Evolutionary conservation across 2,329 filamentous ascomycete species (phyloP).

Genomic region (Thermothelomyces thermophilus): DNA sequence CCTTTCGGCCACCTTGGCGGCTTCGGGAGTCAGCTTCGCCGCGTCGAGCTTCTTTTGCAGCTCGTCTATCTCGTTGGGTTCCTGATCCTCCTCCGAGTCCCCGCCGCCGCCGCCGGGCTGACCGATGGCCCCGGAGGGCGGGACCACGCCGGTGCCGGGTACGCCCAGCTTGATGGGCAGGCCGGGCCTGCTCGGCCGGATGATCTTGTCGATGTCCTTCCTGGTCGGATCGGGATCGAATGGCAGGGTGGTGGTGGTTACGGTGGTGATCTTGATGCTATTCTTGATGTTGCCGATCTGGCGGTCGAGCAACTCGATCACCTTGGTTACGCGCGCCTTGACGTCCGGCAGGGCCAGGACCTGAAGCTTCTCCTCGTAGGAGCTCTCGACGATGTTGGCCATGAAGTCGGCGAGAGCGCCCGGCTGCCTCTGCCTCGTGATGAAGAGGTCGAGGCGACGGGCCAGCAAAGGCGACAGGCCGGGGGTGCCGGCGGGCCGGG

Average conservation of each 20-base stretch:
- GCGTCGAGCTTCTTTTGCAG: constrained; percentile 80
- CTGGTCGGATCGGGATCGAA: constrained; percentile 28
- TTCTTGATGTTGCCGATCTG: constrained; percentile 81
- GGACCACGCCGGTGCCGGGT: constrained; percentile 24
- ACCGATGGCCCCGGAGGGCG: constrained; percentile 23
- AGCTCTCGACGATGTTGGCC: constrained; percentile 83
- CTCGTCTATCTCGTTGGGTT: constrained; percentile 84
- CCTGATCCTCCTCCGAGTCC: constrained; percentile 63
- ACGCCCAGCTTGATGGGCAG: constrained; percentile 20
- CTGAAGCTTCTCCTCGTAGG: constrained; percentile 84
- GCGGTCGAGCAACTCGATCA: constrained; percentile 75
- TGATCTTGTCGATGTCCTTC: constrained; percentile 14
- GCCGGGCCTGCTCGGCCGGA: constrained; percentile 28
- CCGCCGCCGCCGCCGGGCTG: constrained; percentile 42
- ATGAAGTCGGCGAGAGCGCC: constrained; percentile 91
- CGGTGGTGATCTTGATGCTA: constrained; percentile 76
- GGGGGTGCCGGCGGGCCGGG: constrained; percentile 56
- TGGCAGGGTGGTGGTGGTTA: constrained; percentile 60
- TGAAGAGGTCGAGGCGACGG: constrained; percentile 78
- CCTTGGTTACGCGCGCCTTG: constrained; percentile 69
- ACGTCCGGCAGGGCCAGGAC: constrained; percentile 76
- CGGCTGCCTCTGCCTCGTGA: constrained; percentile 75
- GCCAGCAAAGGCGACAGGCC: constrained; percentile 78
- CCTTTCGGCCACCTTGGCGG: constrained; percentile 81
- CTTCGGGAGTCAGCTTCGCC: constrained; percentile 75